Conservation (phyloP, 305 asterid species). For the Plantago rigida region DNA sequence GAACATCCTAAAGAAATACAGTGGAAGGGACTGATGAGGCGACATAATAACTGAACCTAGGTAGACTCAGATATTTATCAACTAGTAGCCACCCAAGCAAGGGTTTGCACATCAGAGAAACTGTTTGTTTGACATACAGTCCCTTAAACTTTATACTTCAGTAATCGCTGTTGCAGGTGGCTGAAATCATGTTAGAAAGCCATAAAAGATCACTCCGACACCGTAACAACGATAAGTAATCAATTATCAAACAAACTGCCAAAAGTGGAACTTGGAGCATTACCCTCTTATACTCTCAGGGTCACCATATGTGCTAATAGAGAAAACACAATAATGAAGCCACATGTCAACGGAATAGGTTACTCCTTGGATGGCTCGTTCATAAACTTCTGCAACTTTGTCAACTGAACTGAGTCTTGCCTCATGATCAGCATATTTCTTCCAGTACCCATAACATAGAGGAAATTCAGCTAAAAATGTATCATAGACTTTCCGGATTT, state of each 20-base stretch:
- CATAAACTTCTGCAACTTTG: slow-evolving; percentile 89
- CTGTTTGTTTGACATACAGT: slow-evolving; percentile 40
- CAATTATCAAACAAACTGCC: slow-evolving; percentile 28
- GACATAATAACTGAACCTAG: slow-evolving; percentile 36
- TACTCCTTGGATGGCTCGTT: slow-evolving; percentile 91
- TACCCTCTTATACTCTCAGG: slow-evolving; percentile 87
- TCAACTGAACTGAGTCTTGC: slow-evolving; percentile 74
- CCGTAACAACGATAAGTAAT: slow-evolving; percentile 33
- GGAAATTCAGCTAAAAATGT: slow-evolving; percentile 89
- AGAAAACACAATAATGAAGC: slow-evolving; percentile 86
- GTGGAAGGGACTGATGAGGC: slow-evolving; percentile 36
- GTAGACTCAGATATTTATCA: slow-evolving; percentile 33
- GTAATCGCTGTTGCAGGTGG: slow-evolving; percentile 52
- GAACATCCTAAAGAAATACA: slow-evolving; percentile 44
- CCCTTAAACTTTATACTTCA: slow-evolving; percentile 56
- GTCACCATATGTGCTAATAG: slow-evolving; percentile 78
- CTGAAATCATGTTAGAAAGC: slow-evolving; percentile 63
- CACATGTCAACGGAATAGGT: slow-evolving; percentile 99
- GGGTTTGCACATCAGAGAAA: slow-evolving; percentile 46
- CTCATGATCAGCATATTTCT: slow-evolving; percentile 97
- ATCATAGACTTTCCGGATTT: slow-evolving; percentile 82
- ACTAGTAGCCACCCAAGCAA: slow-evolving; percentile 35
- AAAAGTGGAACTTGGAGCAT: slow-evolving; percentile 25
- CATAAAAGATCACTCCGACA: slow-evolving; percentile 36
- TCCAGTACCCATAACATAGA: slow-evolving; percentile 96